These are phyloP conservation scores for Cercospora brassicicola DNA, from an alignment of 2,329 filamentous ascomycete genomes.

Conservation along the genomic window DNA sequence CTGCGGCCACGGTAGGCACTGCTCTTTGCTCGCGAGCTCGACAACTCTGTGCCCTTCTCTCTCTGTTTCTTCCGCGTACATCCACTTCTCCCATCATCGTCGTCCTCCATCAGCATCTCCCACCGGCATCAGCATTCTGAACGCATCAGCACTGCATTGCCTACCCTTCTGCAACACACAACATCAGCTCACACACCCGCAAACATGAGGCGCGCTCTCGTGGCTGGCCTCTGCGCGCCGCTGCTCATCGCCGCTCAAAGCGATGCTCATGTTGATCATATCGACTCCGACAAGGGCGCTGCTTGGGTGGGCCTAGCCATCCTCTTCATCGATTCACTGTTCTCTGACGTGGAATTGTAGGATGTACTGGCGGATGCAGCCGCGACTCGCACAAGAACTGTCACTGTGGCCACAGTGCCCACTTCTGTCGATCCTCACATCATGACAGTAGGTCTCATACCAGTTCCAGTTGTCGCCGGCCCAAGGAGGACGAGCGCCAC, in stretches of 20 bases:
- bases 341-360: background rate
- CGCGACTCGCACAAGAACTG: background rate
- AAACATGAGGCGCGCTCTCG: background rate
- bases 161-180: background rate
- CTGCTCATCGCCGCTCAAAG: background rate
- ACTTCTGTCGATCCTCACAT: background rate
- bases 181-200: background rate
- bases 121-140: background rate
- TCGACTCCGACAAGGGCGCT: background rate
- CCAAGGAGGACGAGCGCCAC: background rate
- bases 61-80: background rate
- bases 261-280: background rate
- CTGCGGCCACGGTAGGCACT: background rate
- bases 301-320: background rate
- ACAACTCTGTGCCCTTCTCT: background rate
- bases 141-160: conserved; percentile 1
- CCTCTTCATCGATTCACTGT: background rate
- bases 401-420: background rate
- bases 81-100: conserved; percentile 2
- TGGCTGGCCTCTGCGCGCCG: background rate
- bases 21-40: background rate
- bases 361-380: background rate
- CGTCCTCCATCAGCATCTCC: conserved; percentile 9
- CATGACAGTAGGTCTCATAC: conserved; percentile 1
- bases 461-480: background rate